Conservation (phyloP, 1,284 basidiomycete species). For the Austroboletus novae-zelandiae region DNA sequence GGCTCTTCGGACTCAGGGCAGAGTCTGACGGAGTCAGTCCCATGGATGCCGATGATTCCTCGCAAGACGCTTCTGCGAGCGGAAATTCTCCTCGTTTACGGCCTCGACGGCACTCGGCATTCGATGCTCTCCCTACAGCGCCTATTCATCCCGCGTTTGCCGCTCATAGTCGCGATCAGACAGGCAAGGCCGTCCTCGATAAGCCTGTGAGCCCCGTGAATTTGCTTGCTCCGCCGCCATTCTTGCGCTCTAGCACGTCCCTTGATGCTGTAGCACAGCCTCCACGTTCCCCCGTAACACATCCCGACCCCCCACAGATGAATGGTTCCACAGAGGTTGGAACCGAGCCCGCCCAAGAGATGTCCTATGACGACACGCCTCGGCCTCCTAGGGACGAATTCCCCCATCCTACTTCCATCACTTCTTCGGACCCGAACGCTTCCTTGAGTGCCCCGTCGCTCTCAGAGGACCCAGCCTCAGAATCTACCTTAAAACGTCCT, state of each 20-base stretch:
- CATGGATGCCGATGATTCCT: slow-evolving; percentile 34
- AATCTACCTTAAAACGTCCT: slow-evolving; percentile 3
- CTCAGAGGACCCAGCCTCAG: not conserved
- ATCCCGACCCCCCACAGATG: slow-evolving; percentile 6
- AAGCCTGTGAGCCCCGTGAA: slow-evolving; percentile 1
- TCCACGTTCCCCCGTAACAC: slow-evolving; percentile 2
- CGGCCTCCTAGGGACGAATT: slow-evolving; percentile 9
- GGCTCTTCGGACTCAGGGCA: slow-evolving; percentile 35
- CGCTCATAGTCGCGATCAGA: not conserved
- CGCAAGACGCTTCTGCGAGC: slow-evolving; percentile 30
- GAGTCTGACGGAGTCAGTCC: slow-evolving; percentile 24
- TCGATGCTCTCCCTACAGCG: slow-evolving; percentile 16
- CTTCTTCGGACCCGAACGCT: slow-evolving; percentile 1
- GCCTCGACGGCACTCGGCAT: slow-evolving; percentile 23
- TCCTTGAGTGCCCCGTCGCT: not conserved
- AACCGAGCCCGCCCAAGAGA: slow-evolving; percentile 7
- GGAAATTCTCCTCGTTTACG: slow-evolving; percentile 21
- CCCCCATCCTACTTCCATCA: slow-evolving; percentile 3
- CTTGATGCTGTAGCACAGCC: slow-evolving; percentile 6
- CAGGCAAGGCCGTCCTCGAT: not conserved
- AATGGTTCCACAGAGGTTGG: not conserved
- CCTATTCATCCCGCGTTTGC: slow-evolving; percentile 15
- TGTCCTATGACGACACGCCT: slow-evolving; percentile 12
- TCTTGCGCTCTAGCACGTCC: slow-evolving; percentile 8
- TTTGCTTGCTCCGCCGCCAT: slow-evolving; percentile 14